Evolutionary conservation across 2,329 filamentous ascomycete genomes (phyloP), one percentile per base, ranked within the genome.

Genomic region (Magnaporthiopsis rhizophila): DNA sequence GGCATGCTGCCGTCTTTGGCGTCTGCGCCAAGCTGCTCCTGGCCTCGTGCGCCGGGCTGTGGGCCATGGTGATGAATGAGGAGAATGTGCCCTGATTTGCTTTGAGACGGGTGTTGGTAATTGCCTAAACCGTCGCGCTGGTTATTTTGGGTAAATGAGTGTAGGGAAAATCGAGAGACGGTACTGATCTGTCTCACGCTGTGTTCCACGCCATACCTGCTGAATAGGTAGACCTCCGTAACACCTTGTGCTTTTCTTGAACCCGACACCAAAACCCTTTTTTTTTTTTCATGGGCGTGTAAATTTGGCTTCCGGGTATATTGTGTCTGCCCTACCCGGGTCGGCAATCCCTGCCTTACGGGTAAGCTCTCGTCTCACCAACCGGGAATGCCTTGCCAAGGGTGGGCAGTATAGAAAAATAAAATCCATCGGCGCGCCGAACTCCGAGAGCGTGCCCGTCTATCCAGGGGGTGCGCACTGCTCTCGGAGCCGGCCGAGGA

Each of bases 21-120:
- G 68, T 70, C 3, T 76, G 74, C 64, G 71, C 72, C 8, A 70
- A 65, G 61, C 64, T 76, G 66, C 64, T 77, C 64, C 64, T 73
- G 59, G 68, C 65, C 21, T 70, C 74, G 2, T 68, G 70, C 24
- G 71, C 70, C 7, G 70, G 69, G 0, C 36, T 77, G 13, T 69
- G 72, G 66, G 68, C 68, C 8, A 69, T 69, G 65, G 36, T 68
- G 32, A 64, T 67, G 59, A 69, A 67, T 26, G 66, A 69, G 67
- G 67, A 66, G 26, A 62, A 63, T 21, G 30, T 71, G 58, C 66
- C 66, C 2, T 71, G 56, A 68, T 45, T 12, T 18, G 11, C 53
- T 34, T 34, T 34, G 34, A 21, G 15, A 5, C 3, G 38, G 38
- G 15, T 15, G 8, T 4, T 28, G 30, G 18, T 6, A 4, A 15